Base-by-base conservation (phyloP, 805 yeast species). In the Spathaspora boniae region DNA sequence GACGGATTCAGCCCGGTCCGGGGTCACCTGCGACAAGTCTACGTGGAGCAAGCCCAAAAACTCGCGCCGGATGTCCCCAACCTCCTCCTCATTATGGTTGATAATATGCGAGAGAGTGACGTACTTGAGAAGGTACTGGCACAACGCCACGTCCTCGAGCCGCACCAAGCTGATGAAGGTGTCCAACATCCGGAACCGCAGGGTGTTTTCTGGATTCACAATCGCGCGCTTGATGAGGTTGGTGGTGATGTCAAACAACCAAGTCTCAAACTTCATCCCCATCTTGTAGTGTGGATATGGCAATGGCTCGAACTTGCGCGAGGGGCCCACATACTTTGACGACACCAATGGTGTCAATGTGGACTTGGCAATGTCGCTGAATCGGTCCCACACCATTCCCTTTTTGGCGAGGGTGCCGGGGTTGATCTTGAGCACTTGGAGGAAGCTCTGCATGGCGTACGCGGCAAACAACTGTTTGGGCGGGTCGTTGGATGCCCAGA, bases 401-500 rank as follows among this genome's bases (percentile, higher is more conserved):
- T 37, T 29, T 1, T 51, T 40, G 15, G 41, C 43, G 8, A 54
- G 37, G 9, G 11, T 7, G 12, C 44, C 42, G 2, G 45, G 45
- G 29, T 59, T 63, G 16, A 80, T 57, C 2, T 74, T 79, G 51
- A 87, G 69, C 11, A 78, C 71, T 44, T 78, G 78, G 34, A 93
- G 60, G 32, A 82, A 80, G 43, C 87, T 93, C 54, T 93, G 99
- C 76, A 93, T 86, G 0, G 91, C 83, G 56, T 76, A 83, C 0
- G 96, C 96, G 23, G 88, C 70, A 51, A 82, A 85, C 39, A 85
- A 68, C 55, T 93, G 98, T 32, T 78, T 76, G 16, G 77, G 74
- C 0, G 98, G 96, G 51, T 88, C 88, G 22, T 82, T 84, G 2
- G 96, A 82, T 0, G 96, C 88, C 78, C 94, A 82, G 57, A 88